Evolutionary conservation across 495 filamentous ascomycete genomes (phyloP).

Genomic region (Neurospora africana): DNA sequence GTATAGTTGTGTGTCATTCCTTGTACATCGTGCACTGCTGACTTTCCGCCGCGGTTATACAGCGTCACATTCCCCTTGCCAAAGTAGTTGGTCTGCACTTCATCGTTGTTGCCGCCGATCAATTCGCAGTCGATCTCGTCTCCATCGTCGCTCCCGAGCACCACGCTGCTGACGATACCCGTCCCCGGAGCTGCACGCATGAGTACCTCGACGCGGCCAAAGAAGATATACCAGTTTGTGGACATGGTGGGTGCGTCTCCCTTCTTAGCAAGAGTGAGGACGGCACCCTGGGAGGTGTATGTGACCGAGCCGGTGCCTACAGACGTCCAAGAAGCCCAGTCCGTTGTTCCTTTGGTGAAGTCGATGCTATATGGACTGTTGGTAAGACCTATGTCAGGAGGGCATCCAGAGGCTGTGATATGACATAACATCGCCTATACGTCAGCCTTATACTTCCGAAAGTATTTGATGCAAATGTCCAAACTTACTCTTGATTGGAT

Average conservation of each 20-base stretch:
- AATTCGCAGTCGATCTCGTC: constrained; percentile 92
- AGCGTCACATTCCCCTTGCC: constrained; percentile 73
- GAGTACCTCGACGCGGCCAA: constrained; percentile 55
- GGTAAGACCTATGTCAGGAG: constrained; percentile 7
- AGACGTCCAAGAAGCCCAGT: constrained; percentile 48
- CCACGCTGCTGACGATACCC: constrained; percentile 69
- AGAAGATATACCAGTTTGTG: constrained; percentile 64
- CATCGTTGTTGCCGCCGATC: constrained; percentile 49
- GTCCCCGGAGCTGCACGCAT: constrained; percentile 53
- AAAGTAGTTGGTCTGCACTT: constrained; percentile 85
- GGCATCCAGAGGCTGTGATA: constrained; percentile 5
- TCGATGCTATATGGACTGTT: constrained; percentile 36
- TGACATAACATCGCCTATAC: not conserved
- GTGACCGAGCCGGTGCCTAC: constrained; percentile 43
- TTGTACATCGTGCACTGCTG: constrained; percentile 47
- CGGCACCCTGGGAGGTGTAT: constrained; percentile 55
- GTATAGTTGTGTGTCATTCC: constrained; percentile 66
- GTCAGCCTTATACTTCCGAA: not conserved
- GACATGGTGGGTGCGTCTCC: constrained; percentile 68
- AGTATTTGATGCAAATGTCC: not conserved
- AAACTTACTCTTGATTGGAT: constrained; percentile 5
- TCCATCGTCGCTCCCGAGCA: constrained; percentile 76
- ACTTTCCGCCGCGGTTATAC: constrained; percentile 61
- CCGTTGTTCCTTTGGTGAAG: constrained; percentile 49
- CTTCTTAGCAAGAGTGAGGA: constrained; percentile 59